Evolutionary conservation across 2,329 filamentous ascomycete genomes (phyloP).

Genomic region (Emericellopsis atlantica): DNA sequence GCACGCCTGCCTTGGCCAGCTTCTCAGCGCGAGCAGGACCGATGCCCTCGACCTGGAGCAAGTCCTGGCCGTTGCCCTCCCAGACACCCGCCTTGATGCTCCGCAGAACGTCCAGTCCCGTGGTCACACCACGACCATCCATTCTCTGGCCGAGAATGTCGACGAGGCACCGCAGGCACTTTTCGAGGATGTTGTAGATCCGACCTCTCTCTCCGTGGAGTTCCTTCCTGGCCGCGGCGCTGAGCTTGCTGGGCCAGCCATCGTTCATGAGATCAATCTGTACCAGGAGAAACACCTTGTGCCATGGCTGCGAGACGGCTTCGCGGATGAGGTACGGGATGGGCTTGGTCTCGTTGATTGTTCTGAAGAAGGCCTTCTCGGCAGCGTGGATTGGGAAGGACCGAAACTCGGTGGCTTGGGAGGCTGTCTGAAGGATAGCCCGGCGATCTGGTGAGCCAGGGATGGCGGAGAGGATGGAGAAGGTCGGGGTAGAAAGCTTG

Average conservation of each 20-base stretch:
- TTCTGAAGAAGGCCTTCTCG: slow-evolving; percentile 21
- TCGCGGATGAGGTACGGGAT: slow-evolving; percentile 24
- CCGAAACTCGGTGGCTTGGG: slow-evolving; percentile 22
- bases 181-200: slow-evolving; percentile 20
- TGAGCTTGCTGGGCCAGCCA: slow-evolving; percentile 42
- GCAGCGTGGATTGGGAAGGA: slow-evolving; percentile 19
- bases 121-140: slow-evolving; percentile 55
- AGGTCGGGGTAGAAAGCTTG: slow-evolving; percentile 16
- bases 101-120: slow-evolving; percentile 65
- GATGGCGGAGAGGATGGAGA: slow-evolving; percentile 15
- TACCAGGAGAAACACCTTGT: slow-evolving; percentile 66
- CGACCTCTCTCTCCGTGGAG: slow-evolving; percentile 16
- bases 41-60: slow-evolving; percentile 72
- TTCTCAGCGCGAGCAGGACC: slow-evolving; percentile 66
- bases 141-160: slow-evolving; percentile 22
- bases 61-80: slow-evolving; percentile 71
- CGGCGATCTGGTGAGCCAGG: slow-evolving; percentile 12
- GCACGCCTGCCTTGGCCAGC: slow-evolving; percentile 58
- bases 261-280: slow-evolving; percentile 56
- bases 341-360: slow-evolving; percentile 22
- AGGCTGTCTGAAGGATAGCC: slow-evolving; percentile 22
- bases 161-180: slow-evolving; percentile 20
- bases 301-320: slow-evolving; percentile 43
- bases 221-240: slow-evolving; percentile 15
- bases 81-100: slow-evolving; percentile 64